phyloP scores from a whole-genome alignment of 2,329 filamentous ascomycete genomes.

The Epichloe baconii region DNA sequence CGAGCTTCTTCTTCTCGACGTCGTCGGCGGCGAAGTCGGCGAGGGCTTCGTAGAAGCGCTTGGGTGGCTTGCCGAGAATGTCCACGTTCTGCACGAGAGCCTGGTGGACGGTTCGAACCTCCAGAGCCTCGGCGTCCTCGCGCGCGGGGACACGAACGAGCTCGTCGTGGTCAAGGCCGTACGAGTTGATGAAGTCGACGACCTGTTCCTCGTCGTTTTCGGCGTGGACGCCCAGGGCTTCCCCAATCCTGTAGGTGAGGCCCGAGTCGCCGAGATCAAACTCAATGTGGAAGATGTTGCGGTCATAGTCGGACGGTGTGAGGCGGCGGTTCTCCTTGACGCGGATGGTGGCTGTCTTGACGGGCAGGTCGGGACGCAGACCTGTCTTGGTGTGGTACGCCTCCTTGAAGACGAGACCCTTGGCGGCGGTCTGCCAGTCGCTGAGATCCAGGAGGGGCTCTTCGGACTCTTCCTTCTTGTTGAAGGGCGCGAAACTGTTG shows the following conservation, averaged over 20 bases:
- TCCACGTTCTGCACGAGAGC: slow-evolving; percentile 85
- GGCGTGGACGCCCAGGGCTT: slow-evolving; percentile 90
- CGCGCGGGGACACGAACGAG: slow-evolving; percentile 85
- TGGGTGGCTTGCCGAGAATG: slow-evolving; percentile 91
- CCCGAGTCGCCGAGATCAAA: slow-evolving; percentile 89
- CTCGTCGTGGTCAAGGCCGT: slow-evolving; percentile 69
- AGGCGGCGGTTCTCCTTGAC: slow-evolving; percentile 94
- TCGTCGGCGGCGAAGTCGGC: slow-evolving; percentile 76
- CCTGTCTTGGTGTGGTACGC: slow-evolving; percentile 62
- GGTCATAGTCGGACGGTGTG: slow-evolving; percentile 78
- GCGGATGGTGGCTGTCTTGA: slow-evolving; percentile 75
- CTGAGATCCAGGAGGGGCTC: slow-evolving; percentile 45
- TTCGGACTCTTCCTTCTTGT: slow-evolving; percentile 67
- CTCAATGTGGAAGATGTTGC: slow-evolving; percentile 99
- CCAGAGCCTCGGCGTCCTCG: slow-evolving; percentile 59
- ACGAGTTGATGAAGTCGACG: slow-evolving; percentile 75
- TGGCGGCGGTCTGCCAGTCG: slow-evolving; percentile 74
- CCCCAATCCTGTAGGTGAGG: slow-evolving; percentile 91
- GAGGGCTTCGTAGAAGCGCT: slow-evolving; percentile 92
- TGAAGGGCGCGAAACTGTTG: slow-evolving; percentile 73
- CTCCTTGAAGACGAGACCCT: slow-evolving; percentile 87
- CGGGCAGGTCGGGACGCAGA: slow-evolving; percentile 73
- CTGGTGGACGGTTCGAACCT: slow-evolving; percentile 89
- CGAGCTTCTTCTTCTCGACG: slow-evolving; percentile 67
- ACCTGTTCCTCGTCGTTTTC: slow-evolving; percentile 79